Conservation (phyloP, 2,329 filamentous ascomycete species). For the Grosmannia huntii region DNA sequence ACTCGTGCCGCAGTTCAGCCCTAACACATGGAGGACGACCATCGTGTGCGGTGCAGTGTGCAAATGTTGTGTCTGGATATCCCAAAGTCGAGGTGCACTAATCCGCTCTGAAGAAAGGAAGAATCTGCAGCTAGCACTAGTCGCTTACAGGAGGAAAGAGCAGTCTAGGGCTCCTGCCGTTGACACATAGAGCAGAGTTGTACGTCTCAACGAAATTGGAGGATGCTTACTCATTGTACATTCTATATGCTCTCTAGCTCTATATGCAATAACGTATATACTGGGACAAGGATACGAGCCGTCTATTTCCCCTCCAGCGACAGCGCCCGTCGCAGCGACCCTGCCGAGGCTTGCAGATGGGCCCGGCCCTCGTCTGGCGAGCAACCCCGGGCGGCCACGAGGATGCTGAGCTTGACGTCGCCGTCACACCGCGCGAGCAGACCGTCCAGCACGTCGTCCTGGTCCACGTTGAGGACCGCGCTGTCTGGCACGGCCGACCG, state of each 20-base stretch:
- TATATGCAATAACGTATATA: too few relatives aligned
- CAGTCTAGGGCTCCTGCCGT: too few relatives aligned
- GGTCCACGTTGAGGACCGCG: not conserved
- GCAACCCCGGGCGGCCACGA: conserved; percentile 4
- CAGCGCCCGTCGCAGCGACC: not conserved
- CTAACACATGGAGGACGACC: not conserved
- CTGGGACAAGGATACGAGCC: not conserved
- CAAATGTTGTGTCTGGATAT: not conserved
- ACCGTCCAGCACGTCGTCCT: conserved; percentile 4
- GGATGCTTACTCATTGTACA: too few relatives aligned
- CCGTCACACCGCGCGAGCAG: conserved; percentile 4
- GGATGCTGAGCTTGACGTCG: conserved; percentile 8
- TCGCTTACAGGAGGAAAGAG: too few relatives aligned
- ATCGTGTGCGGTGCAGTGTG: not conserved
- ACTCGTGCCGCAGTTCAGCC: not conserved
- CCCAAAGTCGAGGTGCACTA: too few relatives aligned
- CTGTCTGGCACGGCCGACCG: conserved; percentile 2
- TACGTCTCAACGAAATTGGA: too few relatives aligned
- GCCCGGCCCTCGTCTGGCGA: conserved; percentile 2
- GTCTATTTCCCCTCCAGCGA: not conserved
- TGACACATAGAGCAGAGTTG: too few relatives aligned
- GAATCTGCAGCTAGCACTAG: too few relatives aligned
- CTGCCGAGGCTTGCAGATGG: not conserved
- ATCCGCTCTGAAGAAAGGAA: too few relatives aligned
- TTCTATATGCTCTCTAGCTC: too few relatives aligned